phyloP scores from a whole-genome alignment of 352 stramenopile genomes.

The Globisporangium rhizosaccharum region DNA sequence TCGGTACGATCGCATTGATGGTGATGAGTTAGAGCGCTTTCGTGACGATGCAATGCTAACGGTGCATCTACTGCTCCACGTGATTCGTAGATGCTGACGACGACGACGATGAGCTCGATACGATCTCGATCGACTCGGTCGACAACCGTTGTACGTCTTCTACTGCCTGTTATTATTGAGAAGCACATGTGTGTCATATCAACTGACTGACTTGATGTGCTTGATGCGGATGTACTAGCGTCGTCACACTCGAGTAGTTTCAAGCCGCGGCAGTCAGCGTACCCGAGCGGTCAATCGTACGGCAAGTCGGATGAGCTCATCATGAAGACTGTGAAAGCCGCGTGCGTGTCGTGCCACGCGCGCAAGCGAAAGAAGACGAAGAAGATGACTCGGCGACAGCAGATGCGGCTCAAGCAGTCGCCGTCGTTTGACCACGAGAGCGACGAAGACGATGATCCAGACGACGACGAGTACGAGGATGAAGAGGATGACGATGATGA shows the following conservation, averaged over 20 bases:
- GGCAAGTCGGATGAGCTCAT: conserved; percentile 15
- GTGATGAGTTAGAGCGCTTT: background rate
- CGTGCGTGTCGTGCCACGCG: conserved; percentile 9
- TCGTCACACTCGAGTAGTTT: conserved; percentile 5
- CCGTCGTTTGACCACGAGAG: background rate
- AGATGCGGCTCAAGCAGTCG: background rate
- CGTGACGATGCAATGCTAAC: background rate
- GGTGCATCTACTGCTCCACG: background rate
- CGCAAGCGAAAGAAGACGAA: conserved; percentile 6
- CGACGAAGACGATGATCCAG: conserved; percentile 1
- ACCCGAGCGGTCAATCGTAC: conserved; percentile 13
- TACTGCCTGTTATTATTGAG: background rate
- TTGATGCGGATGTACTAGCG: background rate
- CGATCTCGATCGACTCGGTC: conserved; percentile 7
- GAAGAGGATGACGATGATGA: conserved; percentile 13
- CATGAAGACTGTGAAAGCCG: conserved; percentile 12
- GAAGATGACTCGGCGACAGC: background rate
- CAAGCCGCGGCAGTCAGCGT: conserved; percentile 6
- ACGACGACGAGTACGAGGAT: conserved; percentile 19
- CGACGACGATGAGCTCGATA: conserved; percentile 17
- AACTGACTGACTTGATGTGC: background rate
- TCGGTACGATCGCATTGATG: conserved; percentile 1
- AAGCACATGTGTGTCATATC: background rate
- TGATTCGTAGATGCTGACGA: conserved; percentile 14
- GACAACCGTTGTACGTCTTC: conserved; percentile 4